Conservation (phyloP, 192 early-diverging fungal genomes). For the Entomortierella lignicola region DNA sequence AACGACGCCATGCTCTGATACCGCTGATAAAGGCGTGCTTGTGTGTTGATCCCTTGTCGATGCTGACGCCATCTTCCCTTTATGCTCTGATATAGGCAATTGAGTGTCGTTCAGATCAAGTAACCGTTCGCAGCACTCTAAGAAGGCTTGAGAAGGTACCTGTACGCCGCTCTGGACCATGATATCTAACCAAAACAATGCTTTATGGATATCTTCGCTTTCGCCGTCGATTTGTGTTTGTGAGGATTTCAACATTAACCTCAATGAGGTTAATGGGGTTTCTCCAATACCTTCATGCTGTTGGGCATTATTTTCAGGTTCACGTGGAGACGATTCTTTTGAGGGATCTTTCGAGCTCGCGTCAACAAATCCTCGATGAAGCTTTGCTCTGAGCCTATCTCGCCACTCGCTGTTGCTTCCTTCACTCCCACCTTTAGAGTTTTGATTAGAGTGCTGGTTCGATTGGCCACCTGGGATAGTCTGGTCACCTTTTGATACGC, state of each 20-base stretch:
- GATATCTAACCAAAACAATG: slow-evolving; percentile 20
- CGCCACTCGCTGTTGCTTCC: slow-evolving; percentile 25
- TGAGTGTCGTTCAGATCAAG: slow-evolving; percentile 2
- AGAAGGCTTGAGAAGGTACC: slow-evolving; percentile 16
- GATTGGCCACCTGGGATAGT: neutral
- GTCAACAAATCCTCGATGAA: slow-evolving; percentile 2
- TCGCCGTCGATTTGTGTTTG: neutral
- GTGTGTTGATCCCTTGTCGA: neutral
- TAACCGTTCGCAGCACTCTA: slow-evolving; percentile 21
- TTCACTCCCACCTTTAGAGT: neutral
- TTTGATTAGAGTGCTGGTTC: neutral
- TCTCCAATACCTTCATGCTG: slow-evolving; percentile 1
- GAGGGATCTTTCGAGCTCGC: slow-evolving; percentile 4
- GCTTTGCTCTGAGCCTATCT: slow-evolving; percentile 14
- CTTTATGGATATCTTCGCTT: neutral
- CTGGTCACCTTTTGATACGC: neutral
- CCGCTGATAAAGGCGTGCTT: neutral
- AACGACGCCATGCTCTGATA: neutral
- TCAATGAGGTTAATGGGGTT: slow-evolving; percentile 13
- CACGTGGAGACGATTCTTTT: neutral
- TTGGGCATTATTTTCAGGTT: neutral
- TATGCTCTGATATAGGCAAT: neutral
- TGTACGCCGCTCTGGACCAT: slow-evolving; percentile 36
- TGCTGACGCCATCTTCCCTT: neutral
- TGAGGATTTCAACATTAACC: slow-evolving; percentile 6